Conservation (phyloP, 306 rosid species). For the Rosa multiflora region DNA sequence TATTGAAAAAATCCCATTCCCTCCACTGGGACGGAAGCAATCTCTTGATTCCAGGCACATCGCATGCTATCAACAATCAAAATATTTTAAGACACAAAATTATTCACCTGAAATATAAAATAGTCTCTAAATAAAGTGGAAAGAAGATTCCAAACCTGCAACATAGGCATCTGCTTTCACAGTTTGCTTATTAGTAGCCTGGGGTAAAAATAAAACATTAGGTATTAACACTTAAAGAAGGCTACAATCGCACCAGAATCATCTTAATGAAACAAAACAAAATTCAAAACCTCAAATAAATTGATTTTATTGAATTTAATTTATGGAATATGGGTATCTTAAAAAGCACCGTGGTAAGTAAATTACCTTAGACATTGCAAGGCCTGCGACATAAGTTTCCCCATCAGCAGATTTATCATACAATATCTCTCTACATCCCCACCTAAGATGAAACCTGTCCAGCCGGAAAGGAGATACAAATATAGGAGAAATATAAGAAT, state of each 20-base stretch:
- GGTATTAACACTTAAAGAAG: slow-evolving; percentile 17
- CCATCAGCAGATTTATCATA: slow-evolving; percentile 76
- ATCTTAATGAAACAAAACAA: background rate
- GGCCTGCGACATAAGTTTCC: slow-evolving; percentile 61
- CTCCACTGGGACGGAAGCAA: slow-evolving; percentile 82
- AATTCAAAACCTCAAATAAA: background rate
- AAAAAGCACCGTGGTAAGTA: slow-evolving; percentile 3
- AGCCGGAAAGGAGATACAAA: slow-evolving; percentile 31
- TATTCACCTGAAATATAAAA: slow-evolving; percentile 17
- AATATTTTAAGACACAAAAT: slow-evolving; percentile 27
- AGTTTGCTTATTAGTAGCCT: slow-evolving; percentile 82
- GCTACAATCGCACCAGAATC: background rate
- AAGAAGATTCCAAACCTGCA: slow-evolving; percentile 65
- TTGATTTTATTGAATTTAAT: background rate
- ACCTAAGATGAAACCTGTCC: slow-evolving; percentile 95
- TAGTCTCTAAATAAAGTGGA: slow-evolving; percentile 10
- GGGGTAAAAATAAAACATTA: slow-evolving; percentile 19
- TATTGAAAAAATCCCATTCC: slow-evolving; percentile 70
- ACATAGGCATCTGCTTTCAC: slow-evolving; percentile 95
- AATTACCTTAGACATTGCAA: slow-evolving; percentile 78
- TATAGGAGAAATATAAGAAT: slow-evolving; percentile 1
- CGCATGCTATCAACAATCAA: slow-evolving; percentile 76
- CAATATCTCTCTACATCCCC: slow-evolving; percentile 95
- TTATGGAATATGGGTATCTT: background rate
- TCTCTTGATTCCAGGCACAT: slow-evolving; percentile 97